These are phyloP conservation scores for Xylaria grammica DNA, from an alignment of 495 filamentous ascomycete species.

Conservation along the genomic window DNA sequence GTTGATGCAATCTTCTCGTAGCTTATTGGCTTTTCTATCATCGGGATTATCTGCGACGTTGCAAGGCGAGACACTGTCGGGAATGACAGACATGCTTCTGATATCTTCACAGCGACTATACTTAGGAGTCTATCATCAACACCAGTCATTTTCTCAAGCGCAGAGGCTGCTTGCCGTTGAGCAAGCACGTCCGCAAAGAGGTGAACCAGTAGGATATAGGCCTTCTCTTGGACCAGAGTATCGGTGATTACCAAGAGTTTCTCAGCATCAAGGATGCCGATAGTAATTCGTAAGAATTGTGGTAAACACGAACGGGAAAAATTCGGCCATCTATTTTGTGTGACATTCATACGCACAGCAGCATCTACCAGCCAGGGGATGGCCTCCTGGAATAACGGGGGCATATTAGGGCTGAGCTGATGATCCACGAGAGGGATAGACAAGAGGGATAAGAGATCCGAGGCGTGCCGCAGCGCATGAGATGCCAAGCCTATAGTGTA, in stretches of 20 bases:
- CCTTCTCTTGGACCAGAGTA: constrained; percentile 38
- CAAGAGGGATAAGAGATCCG: constrained; percentile 40
- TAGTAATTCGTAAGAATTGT: constrained; percentile 29
- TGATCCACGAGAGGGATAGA: constrained; percentile 33
- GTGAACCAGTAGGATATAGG: constrained; percentile 33
- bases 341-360: constrained; percentile 35
- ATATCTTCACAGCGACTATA: constrained; percentile 39
- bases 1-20: constrained; percentile 28
- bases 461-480: constrained; percentile 38
- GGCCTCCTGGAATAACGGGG: constrained; percentile 34
- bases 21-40: constrained; percentile 30
- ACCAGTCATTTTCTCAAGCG: constrained; percentile 3
- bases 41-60: constrained; percentile 37
- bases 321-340: constrained; percentile 33
- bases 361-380: constrained; percentile 45
- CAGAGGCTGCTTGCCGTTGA: constrained; percentile 11
- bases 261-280: constrained; percentile 33
- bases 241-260: constrained; percentile 24
- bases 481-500: constrained; percentile 30
- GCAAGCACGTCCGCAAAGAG: constrained; percentile 38
- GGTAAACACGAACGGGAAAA: constrained; percentile 32
- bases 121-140: constrained; percentile 30
- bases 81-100: constrained; percentile 34
- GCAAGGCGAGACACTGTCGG: constrained; percentile 41
- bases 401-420: constrained; percentile 21